These are phyloP conservation scores for Nicotiana tabacum DNA, from an alignment of 257 asterid genomes.

Conservation along the genomic window DNA sequence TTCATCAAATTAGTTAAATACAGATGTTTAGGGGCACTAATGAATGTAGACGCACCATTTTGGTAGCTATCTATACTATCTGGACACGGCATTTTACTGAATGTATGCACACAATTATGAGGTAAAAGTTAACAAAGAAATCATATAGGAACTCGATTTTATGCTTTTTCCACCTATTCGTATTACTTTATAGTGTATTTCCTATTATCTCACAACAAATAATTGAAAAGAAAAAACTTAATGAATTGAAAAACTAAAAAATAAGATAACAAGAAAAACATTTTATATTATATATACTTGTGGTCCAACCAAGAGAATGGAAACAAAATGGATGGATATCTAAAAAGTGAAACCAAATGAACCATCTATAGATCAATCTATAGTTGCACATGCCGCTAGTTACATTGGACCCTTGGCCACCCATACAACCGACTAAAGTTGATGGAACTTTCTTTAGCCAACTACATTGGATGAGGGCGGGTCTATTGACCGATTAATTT, in stretches of 20 bases:
- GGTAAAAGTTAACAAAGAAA: no score
- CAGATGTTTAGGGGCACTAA: no score
- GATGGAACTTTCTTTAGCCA: background rate
- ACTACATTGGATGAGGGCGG: background rate
- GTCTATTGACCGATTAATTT: background rate
- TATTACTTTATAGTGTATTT: background rate
- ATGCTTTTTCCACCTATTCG: background rate
- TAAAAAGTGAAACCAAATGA: background rate
- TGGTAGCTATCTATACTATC: no score
- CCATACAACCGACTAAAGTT: background rate
- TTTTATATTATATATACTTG: background rate
- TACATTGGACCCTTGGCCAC: background rate
- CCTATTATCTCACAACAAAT: background rate
- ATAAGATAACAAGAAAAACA: background rate
- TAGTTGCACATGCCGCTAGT: background rate
- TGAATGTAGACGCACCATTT: no score
- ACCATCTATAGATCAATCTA: background rate
- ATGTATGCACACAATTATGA: no score
- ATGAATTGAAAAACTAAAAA: background rate
- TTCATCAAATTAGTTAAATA: no score
- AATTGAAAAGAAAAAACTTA: background rate
- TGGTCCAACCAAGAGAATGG: background rate
- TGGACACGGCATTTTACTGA: no score
- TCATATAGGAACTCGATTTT: no score
- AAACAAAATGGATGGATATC: background rate